phyloP scores from a whole-genome alignment of 1,284 basidiomycete species.

The Phellinidium pouzarii region DNA sequence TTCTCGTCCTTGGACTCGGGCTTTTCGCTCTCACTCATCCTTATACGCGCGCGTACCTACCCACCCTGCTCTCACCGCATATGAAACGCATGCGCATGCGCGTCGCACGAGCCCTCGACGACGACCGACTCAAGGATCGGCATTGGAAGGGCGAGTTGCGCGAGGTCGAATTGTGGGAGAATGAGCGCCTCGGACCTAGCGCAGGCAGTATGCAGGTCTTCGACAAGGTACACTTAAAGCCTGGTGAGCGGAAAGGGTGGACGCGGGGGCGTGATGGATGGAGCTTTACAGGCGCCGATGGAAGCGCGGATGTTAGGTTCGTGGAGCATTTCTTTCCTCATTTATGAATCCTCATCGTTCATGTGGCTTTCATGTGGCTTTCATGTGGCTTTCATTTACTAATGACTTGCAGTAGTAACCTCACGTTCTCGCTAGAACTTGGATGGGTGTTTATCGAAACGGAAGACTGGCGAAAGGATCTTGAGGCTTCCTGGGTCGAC shows the following conservation, averaged over 20 bases:
- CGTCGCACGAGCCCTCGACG: conserved; percentile 44
- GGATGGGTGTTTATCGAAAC: conserved; percentile 69
- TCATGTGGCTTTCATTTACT: conserved; percentile 7
- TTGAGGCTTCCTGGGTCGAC: conserved; percentile 47
- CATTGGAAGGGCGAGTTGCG: conserved; percentile 57
- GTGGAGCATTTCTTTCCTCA: conserved; percentile 24
- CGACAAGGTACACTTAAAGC: conserved; percentile 49
- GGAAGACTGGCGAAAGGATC: conserved; percentile 68
- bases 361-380: no score
- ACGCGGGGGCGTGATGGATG: conserved; percentile 68
- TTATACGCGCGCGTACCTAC: conserved; percentile 28
- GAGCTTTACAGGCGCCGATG: conserved; percentile 45
- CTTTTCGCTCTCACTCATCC: conserved; percentile 54
- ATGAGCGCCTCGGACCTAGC: conserved; percentile 48
- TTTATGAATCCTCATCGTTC: no score
- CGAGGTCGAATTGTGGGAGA: conserved; percentile 72
- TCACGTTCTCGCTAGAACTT: conserved; percentile 63
- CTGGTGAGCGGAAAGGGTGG: conserved; percentile 56
- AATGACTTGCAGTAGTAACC: conserved; percentile 53
- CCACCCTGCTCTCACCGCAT: conserved; percentile 26
- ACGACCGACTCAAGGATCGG: conserved; percentile 55
- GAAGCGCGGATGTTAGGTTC: conserved; percentile 56
- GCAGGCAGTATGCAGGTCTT: conserved; percentile 33
- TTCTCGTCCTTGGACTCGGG: conserved; percentile 46
- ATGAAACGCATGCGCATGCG: conserved; percentile 23